Evolutionary conservation across 2,329 filamentous ascomycete species (phyloP).

Genomic region (Penicillium olsonii): DNA sequence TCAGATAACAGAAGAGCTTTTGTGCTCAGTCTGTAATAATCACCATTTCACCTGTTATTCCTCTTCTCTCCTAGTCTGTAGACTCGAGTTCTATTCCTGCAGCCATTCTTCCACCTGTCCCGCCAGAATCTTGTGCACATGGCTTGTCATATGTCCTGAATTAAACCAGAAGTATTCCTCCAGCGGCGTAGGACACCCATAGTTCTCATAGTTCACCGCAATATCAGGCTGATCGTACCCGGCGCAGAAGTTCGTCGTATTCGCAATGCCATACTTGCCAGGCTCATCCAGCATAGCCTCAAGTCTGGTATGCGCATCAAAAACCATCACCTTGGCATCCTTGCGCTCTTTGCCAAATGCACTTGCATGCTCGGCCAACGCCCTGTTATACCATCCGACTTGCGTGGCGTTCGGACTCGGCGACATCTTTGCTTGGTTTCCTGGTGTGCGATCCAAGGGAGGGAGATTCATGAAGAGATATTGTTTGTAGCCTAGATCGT

Average conservation of each 20-base stretch:
- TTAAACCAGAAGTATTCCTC: constrained; percentile 53
- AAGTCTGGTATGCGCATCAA: constrained; percentile 48
- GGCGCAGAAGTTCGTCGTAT: constrained; percentile 49
- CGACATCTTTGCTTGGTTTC: constrained; percentile 34
- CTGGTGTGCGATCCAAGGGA: constrained; percentile 50
- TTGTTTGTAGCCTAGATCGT: constrained; percentile 46
- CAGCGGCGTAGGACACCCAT: constrained; percentile 48
- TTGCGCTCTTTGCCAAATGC: constrained; percentile 35
- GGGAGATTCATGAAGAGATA: constrained; percentile 56
- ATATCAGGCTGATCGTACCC: constrained; percentile 52
- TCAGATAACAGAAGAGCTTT: constrained; percentile 1
- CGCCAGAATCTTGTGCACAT: constrained; percentile 44
- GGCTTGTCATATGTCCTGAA: constrained; percentile 49
- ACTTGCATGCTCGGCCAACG: constrained; percentile 37
- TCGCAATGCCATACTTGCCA: constrained; percentile 45
- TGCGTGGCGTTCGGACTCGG: constrained; percentile 50
- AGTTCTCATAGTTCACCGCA: constrained; percentile 42
- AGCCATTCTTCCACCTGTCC: constrained; percentile 20
- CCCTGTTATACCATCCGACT: constrained; percentile 48
- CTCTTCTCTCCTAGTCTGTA: too few relatives aligned
- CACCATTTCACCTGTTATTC: background rate
- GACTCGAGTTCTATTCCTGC: constrained; percentile 5
- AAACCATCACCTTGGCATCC: constrained; percentile 44
- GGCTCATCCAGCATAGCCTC: constrained; percentile 47
- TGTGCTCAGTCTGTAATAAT: constrained; percentile 5